Evolutionary conservation across 2,329 filamentous ascomycete genomes (phyloP), one percentile per base, ranked within the genome.

Genomic region (Apiospora sp.): DNA sequence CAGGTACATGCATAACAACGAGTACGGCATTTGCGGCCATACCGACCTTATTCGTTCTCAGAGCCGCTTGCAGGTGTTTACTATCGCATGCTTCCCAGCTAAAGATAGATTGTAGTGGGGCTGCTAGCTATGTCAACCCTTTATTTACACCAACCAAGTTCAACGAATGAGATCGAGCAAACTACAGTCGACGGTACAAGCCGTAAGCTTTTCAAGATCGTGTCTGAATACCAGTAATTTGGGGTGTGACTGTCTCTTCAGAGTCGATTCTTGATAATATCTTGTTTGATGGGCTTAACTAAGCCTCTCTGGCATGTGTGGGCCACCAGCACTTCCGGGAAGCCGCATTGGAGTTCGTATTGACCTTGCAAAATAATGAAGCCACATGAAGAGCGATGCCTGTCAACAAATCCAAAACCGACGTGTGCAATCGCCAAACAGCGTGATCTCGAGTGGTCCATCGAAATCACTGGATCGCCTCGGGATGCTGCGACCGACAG

Each of bases 371-470:
- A 41, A 16, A 64, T 19, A 41, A 64, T 64, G 58, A 41, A 64
- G n/a, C 13, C 22, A 64, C 10, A 22, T 61, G 16, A 19, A 14
- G 84, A 84, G 71, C 79, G 81, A 27, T 69, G 49, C 1, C 77
- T 75, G 27, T 72, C 72, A 37, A 82, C 72, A 37, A 82, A 80
- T 71, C 80, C 81, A 1, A 74, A 77, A 30, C 76, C 87, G 69
- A 83, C 86, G 6, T 49, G 87, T 69, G 85, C 86, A 0, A 84
- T 86, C 73, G 82, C 86, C 74, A 87, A 87, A 77, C 85, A 83
- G 74, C 79, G 80, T 30, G 87, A 87, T 73, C 79, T 86, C 7
- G 75, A 82, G 75, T 87, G 85, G 86, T 82, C 79, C 7, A 75
- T 86, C 14, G 76, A 80, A 19, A 71, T 77, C 76, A 75, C n/a